phyloP scores from a whole-genome alignment of 495 filamentous ascomycete genomes.

The Beverwykella pulmonaria region DNA sequence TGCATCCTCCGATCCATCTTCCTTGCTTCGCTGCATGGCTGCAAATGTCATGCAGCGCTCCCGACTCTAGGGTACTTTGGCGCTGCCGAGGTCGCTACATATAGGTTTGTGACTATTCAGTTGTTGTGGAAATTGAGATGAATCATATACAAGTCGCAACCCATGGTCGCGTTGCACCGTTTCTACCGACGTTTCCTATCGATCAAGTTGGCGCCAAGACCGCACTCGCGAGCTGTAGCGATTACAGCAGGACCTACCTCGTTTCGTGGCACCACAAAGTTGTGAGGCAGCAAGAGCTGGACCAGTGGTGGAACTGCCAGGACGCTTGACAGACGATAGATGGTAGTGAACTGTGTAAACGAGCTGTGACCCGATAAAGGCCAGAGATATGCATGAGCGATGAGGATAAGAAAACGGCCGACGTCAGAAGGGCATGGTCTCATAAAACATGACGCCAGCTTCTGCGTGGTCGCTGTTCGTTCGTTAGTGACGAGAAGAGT shows the following conservation, averaged over 20 bases:
- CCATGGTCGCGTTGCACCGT: constrained; percentile 13
- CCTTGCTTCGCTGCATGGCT: constrained; percentile 22
- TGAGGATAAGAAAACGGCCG: background rate
- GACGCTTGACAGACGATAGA: background rate
- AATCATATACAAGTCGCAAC: constrained; percentile 9
- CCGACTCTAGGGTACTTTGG: constrained; percentile 17
- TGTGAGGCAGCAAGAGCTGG: constrained; percentile 7
- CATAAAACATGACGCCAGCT: background rate
- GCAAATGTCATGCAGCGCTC: constrained; percentile 30
- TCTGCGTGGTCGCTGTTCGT: background rate
- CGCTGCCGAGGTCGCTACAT: background rate
- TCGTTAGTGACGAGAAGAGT: background rate
- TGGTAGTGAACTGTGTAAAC: background rate
- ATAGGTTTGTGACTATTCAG: background rate
- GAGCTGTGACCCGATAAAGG: background rate
- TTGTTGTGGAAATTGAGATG: constrained; percentile 26
- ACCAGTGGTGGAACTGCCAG: background rate
- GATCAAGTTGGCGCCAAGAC: constrained; percentile 14
- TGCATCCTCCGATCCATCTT: constrained; percentile 2
- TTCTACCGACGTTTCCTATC: constrained; percentile 24
- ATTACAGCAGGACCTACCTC: constrained; percentile 3
- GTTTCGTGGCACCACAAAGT: background rate
- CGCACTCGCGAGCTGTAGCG: background rate
- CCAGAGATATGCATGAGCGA: background rate
- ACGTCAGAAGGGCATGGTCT: background rate